Base-by-base conservation (phyloP, 192 early-diverging fungal genomes). In the Umbelopsis isabellina region DNA sequence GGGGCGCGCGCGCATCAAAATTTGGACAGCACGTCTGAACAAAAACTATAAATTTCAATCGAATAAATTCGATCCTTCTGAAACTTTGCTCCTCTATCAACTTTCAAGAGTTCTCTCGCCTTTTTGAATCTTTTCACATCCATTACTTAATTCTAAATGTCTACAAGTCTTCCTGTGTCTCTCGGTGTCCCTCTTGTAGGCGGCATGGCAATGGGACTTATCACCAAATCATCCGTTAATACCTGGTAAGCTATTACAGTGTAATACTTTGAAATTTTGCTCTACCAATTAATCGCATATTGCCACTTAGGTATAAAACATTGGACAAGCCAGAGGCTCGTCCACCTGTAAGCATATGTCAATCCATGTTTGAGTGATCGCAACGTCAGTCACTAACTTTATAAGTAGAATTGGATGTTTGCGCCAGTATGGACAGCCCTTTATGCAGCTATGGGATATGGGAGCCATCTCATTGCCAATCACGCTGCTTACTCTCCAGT, bases 361-460 rank as follows among this genome's bases (percentile, higher is more conserved):
- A 10, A 41, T 0, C 6, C 10, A 9, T 10, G 4, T 61, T 13
- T 18, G 4, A 1, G 3, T 8, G 7, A 61, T 18, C 2, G 12
- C 18, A 12, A 18, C 3, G 46, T 49, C 15, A 21, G 16, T 21
- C 27, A 61, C 13, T 16, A 61, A 23, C 7, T 6, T 13, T 58
- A 33, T 23, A 16, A 25, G n/a, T 15, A 61, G 30, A 61, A 61
- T 35, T 61, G 30, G 55, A 30, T 61, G 30, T 61, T 61, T 61
- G 30, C 10, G 37, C 30, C 55, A 12, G 55, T 61, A 7, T 61
- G 30, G 55, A 61, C 30, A 0, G 7, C 3, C 2, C 55, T 61
- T 35, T 27, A 61, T 35, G 16, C 55, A 3, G 27, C 55, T 6
- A 61, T 61, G 55, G 55, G 55, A 5, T 61, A 61, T 35, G 55